Evolutionary conservation across 2,329 filamentous ascomycete genomes (phyloP).

Genomic region (Diaporthe citrichinensis): DNA sequence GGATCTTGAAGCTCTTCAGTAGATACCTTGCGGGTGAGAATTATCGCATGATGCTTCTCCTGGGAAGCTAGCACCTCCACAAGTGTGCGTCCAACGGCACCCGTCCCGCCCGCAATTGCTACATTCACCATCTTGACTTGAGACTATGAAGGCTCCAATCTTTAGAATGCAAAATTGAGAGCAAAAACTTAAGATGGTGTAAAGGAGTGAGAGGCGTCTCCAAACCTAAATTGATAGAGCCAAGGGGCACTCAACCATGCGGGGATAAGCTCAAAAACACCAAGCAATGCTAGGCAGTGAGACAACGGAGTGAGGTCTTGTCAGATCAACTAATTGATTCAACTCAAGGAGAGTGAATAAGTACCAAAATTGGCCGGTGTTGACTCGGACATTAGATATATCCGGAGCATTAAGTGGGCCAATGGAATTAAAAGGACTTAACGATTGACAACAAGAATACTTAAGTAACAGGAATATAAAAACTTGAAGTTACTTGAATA

Average conservation of each 20-base stretch:
- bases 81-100: neutral
- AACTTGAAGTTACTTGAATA: no score
- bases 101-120: constrained; percentile 6
- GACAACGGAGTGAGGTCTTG: neutral
- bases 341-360: neutral
- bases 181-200: no score
- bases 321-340: neutral
- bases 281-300: neutral
- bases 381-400: neutral
- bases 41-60: neutral
- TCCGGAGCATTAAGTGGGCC: neutral
- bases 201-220: neutral
- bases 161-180: neutral
- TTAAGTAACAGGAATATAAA: no score
- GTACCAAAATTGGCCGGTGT: neutral
- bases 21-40: neutral
- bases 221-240: neutral
- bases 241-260: neutral
- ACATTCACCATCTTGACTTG: neutral
- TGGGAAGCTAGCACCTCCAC: neutral
- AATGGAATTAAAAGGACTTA: neutral
- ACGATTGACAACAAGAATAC: no score
- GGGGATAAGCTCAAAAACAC: no score
- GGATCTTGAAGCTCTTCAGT: neutral
- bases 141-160: no score